Evolutionary conservation across 2,329 filamentous ascomycete species (phyloP).

Genomic region (Cryphonectria carpinicola): DNA sequence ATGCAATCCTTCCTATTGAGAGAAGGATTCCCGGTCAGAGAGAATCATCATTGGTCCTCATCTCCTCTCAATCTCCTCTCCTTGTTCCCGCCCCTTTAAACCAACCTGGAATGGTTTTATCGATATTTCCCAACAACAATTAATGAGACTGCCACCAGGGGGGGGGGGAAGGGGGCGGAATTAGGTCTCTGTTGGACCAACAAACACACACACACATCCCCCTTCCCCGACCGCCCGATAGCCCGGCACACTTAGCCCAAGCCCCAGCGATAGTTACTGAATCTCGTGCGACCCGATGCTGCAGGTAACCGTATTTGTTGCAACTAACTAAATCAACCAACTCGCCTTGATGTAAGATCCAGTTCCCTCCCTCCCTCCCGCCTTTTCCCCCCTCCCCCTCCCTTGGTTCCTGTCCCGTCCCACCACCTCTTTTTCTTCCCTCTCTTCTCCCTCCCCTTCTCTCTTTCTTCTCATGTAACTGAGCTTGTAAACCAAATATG

Average conservation of each 20-base stretch:
- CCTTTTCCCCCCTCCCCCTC: neutral
- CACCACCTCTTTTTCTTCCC: neutral
- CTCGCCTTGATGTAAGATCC: neutral
- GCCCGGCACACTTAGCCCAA: neutral
- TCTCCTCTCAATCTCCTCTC: neutral
- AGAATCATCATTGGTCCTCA: neutral
- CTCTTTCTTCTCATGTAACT: too few relatives aligned
- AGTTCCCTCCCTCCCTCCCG: neutral
- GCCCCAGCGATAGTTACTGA: neutral
- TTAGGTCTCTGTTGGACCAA: neutral
- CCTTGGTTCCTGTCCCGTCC: neutral
- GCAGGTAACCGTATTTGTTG: constrained; percentile 14
- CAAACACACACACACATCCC: too few relatives aligned
- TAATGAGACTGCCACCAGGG: neutral
- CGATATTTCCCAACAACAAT: neutral
- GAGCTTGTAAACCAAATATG: neutral
- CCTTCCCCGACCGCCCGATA: neutral
- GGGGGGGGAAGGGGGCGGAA: too few relatives aligned
- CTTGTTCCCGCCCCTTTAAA: neutral
- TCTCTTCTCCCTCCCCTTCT: neutral
- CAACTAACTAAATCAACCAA: neutral
- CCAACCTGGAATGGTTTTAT: neutral
- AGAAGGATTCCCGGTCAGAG: neutral
- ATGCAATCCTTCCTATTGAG: neutral
- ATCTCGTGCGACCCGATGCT: constrained; percentile 25